These are phyloP conservation scores for Grifola frondosa DNA, from an alignment of 1,284 basidiomycete species.

Conservation along the genomic window DNA sequence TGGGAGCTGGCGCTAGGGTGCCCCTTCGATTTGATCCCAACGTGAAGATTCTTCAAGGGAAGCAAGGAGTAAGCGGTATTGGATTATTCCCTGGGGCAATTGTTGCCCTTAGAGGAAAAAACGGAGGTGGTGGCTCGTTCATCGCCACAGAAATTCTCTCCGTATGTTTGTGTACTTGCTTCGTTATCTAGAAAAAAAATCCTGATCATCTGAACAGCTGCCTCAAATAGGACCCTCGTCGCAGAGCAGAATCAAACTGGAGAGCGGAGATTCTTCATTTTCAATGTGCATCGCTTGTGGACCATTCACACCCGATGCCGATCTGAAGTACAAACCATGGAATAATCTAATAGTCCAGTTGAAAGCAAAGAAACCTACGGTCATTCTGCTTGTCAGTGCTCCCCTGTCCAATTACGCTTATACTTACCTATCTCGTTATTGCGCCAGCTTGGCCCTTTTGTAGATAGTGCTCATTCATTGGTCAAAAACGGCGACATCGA, in stretches of 20 bases:
- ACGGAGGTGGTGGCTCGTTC: slow-evolving; percentile 89
- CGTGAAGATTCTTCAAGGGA: slow-evolving; percentile 66
- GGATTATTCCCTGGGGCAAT: slow-evolving; percentile 91
- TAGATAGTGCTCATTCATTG: slow-evolving; percentile 74
- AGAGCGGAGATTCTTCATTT: slow-evolving; percentile 44
- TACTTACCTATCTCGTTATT: not conserved
- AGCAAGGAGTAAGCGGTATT: slow-evolving; percentile 63
- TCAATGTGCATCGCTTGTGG: slow-evolving; percentile 74
- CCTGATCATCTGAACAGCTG: slow-evolving; percentile 36
- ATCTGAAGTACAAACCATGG: slow-evolving; percentile 77
- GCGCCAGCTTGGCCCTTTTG: slow-evolving; percentile 85
- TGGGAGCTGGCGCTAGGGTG: slow-evolving; percentile 72
- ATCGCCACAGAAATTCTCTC: slow-evolving; percentile 81
- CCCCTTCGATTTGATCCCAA: slow-evolving; percentile 68
- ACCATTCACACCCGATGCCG: slow-evolving; percentile 78
- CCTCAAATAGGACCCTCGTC: slow-evolving; percentile 47
- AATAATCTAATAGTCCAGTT: slow-evolving; percentile 57
- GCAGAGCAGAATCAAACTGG: slow-evolving; percentile 34
- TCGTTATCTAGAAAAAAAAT: not conserved
- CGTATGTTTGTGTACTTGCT: slow-evolving; percentile 43
- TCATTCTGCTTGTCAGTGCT: slow-evolving; percentile 72
- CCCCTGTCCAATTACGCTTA: not conserved
- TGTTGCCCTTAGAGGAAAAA: slow-evolving; percentile 85
- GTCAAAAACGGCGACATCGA: slow-evolving; percentile 75
- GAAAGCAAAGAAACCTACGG: slow-evolving; percentile 66